Base-by-base conservation (phyloP, 441 rosid species). In the Arabidopsis hybrid region DNA sequence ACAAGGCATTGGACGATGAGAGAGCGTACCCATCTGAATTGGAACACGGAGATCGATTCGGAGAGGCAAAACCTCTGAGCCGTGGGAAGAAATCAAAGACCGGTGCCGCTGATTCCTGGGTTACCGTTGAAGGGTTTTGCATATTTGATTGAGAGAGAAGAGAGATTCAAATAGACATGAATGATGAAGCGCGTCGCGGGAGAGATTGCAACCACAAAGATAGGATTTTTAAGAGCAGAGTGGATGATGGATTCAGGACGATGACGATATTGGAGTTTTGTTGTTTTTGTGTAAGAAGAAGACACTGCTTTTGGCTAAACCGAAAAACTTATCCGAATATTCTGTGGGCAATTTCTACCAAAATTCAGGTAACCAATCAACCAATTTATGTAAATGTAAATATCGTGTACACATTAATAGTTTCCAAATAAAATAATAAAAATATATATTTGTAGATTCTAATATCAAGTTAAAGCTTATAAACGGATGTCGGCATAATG, bases 81-180 rank as follows among this genome's bases (percentile, higher is more conserved):
- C 82, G 86, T 40, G 83, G 74, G 8, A 79, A 80, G 67, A 83
- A 74, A 85, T 90, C 90, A 67, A 88, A 61, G 18, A 67, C 80
- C 13, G 85, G 77, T 13, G 80, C 62, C 55, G 79, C 74, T 21
- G 90, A 76, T 38, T 92, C 98, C 17, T 83, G 92, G 39, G 87
- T 72, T 39, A 81, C 85, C 7, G 92, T 71, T 35, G 93, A 66
- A 60, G 91, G 82, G 70, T 78, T 85, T 76, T 83, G 89, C 97
- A 92, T 83, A 40, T 2, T 85, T 71, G 80, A 74, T 69, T 2
- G 12, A 66, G 21, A 53, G 52, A 21, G 76, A 14, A 35, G 31
- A 57, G 47, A 34, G 43, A 52, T 31, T 72, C 39, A 60, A 52
- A 52, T 7, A 43, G 67, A 49, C 80, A 71, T 65, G 72, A 46